These are phyloP conservation scores for Xylariaceae sp. DNA, from an alignment of 2,329 filamentous ascomycete species.

Conservation along the genomic window DNA sequence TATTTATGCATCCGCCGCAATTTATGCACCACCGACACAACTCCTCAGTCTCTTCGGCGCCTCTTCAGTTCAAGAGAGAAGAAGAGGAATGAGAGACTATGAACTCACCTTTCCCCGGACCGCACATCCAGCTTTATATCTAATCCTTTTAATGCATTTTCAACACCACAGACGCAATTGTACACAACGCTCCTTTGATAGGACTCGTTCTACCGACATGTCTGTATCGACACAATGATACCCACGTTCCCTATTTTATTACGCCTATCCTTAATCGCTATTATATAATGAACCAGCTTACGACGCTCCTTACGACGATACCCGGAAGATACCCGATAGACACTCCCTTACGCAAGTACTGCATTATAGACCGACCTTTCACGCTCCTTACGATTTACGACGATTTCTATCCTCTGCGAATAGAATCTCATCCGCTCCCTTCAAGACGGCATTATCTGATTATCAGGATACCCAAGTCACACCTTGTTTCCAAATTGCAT, in stretches of 20 bases:
- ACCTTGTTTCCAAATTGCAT: constrained; percentile 59
- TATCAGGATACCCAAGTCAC: constrained; percentile 43
- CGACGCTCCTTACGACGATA: constrained; percentile 47
- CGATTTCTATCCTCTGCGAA: constrained; percentile 44
- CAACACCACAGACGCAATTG: constrained; percentile 44
- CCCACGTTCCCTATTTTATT: constrained; percentile 44
- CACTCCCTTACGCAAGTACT: constrained; percentile 50
- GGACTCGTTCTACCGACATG: constrained; percentile 43
- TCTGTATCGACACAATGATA: constrained; percentile 47
- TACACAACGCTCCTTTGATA: constrained; percentile 47
- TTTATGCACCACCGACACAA: constrained; percentile 47
- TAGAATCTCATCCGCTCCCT: constrained; percentile 49
- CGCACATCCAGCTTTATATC: constrained; percentile 29
- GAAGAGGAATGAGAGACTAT: constrained; percentile 37
- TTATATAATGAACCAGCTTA: constrained; percentile 44
- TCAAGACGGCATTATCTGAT: constrained; percentile 42
- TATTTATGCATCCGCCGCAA: constrained; percentile 45
- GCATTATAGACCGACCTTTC: constrained; percentile 42
- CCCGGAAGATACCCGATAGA: constrained; percentile 53
- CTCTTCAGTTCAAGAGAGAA: constrained; percentile 45
- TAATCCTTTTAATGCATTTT: constrained; percentile 37
- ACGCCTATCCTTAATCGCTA: constrained; percentile 40
- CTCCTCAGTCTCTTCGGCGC: constrained; percentile 44
- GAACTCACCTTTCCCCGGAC: constrained; percentile 15
- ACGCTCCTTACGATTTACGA: constrained; percentile 46